phyloP scores from a whole-genome alignment of 768 basidiomycete species.

The Mycena epipterygia region DNA sequence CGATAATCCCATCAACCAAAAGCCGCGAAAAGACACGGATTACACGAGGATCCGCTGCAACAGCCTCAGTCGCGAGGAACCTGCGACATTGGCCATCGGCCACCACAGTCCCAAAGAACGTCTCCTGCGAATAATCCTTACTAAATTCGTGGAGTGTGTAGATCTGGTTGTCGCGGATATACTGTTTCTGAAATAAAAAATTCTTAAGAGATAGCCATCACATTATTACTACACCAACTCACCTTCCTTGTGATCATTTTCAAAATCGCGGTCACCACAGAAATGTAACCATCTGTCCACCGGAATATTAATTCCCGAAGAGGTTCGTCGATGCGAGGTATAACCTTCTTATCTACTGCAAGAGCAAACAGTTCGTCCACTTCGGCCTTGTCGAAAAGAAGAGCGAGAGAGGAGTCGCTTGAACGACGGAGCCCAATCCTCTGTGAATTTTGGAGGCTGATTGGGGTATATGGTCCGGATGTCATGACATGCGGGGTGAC shows the following conservation, averaged over 20 bases:
- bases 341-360: not conserved
- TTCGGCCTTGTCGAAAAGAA: not conserved
- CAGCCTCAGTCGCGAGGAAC: not conserved
- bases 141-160: not conserved
- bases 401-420: not conserved
- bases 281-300: not conserved
- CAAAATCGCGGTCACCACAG: not conserved
- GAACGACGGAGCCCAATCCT: not conserved
- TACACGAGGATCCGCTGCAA: not conserved
- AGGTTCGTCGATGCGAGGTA: not conserved
- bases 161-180: not conserved
- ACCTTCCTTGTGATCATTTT: not conserved
- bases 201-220: not conserved
- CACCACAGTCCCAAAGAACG: not conserved
- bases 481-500: not conserved
- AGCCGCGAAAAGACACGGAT: constrained; percentile 1
- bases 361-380: not conserved
- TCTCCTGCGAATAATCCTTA: not conserved
- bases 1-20: not conserved
- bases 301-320: not conserved
- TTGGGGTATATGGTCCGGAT: not conserved
- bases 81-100: not conserved
- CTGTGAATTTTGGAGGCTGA: not conserved
- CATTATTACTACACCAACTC: not conserved
- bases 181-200: not conserved